Evolutionary conservation across 2,329 filamentous ascomycete species (phyloP).

Genomic region (Penicillium freii): DNA sequence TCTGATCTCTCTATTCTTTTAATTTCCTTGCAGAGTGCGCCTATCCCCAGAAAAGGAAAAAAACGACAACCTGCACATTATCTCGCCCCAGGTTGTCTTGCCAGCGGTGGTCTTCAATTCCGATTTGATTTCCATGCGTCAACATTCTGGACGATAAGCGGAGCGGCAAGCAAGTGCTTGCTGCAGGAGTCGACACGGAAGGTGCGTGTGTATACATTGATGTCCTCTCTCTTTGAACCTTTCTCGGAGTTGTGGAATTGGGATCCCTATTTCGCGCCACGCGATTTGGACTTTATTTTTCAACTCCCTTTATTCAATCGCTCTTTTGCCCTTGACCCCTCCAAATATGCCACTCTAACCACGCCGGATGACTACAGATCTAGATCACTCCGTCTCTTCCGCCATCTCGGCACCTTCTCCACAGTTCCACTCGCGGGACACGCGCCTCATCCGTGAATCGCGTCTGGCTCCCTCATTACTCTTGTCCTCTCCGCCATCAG

Average conservation of each 20-base stretch:
- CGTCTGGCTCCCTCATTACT: constrained; percentile 32
- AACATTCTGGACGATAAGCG: constrained; percentile 46
- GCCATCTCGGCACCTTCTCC: constrained; percentile 40
- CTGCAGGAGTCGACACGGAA: constrained; percentile 49
- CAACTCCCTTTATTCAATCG: constrained; percentile 6
- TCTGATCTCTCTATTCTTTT: constrained; percentile 6
- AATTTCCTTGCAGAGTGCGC: constrained; percentile 11
- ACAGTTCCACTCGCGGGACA: constrained; percentile 29
- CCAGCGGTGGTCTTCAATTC: constrained; percentile 30
- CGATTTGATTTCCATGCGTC: constrained; percentile 46
- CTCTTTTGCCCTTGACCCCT: constrained; percentile 3
- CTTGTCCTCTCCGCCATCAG: constrained; percentile 37
- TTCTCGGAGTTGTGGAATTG: constrained; percentile 6
- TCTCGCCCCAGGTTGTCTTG: constrained; percentile 25
- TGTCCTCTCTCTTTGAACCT: constrained; percentile 6
- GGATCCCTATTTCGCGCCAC: constrained; percentile 10
- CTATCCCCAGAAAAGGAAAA: constrained; percentile 10
- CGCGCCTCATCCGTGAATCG: constrained; percentile 30
- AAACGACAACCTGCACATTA: constrained; percentile 11
- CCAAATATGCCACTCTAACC: constrained; percentile 14
- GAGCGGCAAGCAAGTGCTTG: constrained; percentile 50
- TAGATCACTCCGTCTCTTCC: constrained; percentile 38
- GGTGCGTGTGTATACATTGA: constrained; percentile 35
- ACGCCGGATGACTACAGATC: constrained; percentile 31
- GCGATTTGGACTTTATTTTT: constrained; percentile 15